Evolutionary conservation across 257 asterid genomes (phyloP).

Genomic region (Ophiorrhiza pumila): DNA sequence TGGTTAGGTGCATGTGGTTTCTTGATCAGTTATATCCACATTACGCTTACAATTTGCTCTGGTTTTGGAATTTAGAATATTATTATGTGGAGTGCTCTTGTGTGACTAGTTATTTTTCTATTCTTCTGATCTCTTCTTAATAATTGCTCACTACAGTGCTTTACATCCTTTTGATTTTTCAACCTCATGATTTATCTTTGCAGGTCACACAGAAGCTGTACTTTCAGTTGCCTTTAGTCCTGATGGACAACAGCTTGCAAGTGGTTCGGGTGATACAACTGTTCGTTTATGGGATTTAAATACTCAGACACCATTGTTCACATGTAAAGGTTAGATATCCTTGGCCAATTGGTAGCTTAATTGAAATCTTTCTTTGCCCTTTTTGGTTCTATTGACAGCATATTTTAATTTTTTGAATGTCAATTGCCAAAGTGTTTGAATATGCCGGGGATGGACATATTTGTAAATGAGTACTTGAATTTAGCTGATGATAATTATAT

Average conservation of each 20-base stretch:
- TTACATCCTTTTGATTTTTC: not conserved
- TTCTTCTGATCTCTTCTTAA: no score
- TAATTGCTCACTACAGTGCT: not conserved
- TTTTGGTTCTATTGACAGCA: not conserved
- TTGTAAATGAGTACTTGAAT: not conserved
- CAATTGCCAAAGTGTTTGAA: not conserved
- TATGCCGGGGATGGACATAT: not conserved
- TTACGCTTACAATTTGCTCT: not conserved
- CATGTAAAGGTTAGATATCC: constrained; percentile 68
- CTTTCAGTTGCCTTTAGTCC: constrained; percentile 97
- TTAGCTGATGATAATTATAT: not conserved
- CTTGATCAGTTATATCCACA: not conserved
- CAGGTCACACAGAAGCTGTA: constrained; percentile 93
- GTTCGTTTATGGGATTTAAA: constrained; percentile 93
- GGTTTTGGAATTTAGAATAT: not conserved
- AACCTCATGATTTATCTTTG: constrained; percentile 13
- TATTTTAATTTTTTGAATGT: not conserved
- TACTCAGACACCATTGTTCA: constrained; percentile 89
- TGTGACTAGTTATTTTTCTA: not conserved
- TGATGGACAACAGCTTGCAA: constrained; percentile 84
- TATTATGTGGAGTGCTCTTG: not conserved
- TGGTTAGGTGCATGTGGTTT: not conserved
- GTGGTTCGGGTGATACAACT: constrained; percentile 98
- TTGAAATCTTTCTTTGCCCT: not conserved
- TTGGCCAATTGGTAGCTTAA: not conserved